Conservation (phyloP, 306 rosid species). For the Rosa lucieae region DNA sequence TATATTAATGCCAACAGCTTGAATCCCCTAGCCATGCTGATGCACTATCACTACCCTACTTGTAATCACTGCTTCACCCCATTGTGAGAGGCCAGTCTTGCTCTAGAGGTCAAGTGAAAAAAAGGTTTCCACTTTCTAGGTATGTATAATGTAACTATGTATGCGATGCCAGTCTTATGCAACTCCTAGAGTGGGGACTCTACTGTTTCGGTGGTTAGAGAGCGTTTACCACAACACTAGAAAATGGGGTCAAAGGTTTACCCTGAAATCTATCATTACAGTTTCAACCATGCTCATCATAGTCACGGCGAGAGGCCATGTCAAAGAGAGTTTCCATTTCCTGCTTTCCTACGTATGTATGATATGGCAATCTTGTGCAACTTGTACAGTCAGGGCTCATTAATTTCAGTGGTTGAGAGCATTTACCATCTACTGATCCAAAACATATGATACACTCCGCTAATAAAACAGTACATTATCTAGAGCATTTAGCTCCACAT, state of each 20-base stretch:
- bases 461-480: background rate
- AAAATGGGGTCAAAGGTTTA: background rate
- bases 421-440: background rate
- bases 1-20: background rate
- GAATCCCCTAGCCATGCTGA: background rate
- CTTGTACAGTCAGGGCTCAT: background rate
- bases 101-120: background rate
- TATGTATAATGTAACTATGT: background rate
- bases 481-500: background rate
- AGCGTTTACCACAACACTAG: background rate
- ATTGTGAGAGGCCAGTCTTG: background rate
- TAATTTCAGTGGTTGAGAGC: background rate
- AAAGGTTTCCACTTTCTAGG: background rate
- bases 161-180: background rate
- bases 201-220: background rate
- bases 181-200: background rate
- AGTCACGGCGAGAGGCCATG: background rate
- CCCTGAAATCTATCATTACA: background rate
- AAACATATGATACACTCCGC: background rate
- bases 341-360: background rate
- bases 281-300: background rate
- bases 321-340: background rate
- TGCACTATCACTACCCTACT: background rate
- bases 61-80: background rate
- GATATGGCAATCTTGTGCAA: background rate